Conservation (phyloP, 148 eudicot species). For the Rhododendron henanense region DNA sequence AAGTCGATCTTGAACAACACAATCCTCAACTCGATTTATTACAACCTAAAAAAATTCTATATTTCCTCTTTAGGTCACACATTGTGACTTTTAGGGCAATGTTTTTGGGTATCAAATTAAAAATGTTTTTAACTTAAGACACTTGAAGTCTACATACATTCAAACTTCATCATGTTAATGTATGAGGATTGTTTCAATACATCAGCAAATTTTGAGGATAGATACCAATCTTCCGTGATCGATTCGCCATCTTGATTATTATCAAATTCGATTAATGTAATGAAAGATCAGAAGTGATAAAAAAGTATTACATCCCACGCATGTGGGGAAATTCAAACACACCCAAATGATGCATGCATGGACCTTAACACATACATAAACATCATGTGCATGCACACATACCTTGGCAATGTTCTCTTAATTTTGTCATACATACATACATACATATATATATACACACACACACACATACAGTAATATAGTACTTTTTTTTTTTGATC, state of each 20-base stretch:
- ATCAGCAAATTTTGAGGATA: neutral
- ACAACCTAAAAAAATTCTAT: neutral
- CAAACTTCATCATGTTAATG: neutral
- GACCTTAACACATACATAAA: neutral
- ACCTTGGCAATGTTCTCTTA: neutral
- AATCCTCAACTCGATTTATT: neutral
- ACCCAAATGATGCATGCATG: neutral
- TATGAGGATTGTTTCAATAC: neutral
- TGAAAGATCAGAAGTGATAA: neutral
- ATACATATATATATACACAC: too few species aligned
- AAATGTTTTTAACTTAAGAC: neutral
- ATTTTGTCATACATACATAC: too few species aligned
- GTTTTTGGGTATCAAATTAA: neutral
- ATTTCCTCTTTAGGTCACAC: neutral
- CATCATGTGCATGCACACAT: neutral
- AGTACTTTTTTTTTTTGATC: too few species aligned
- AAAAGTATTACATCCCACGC: neutral
- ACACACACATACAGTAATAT: too few species aligned
- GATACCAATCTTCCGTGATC: neutral
- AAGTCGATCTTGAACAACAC: neutral
- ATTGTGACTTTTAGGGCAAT: neutral
- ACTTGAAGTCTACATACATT: neutral
- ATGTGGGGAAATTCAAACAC: neutral
- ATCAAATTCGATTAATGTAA: neutral
- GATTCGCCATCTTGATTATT: neutral